Evolutionary conservation across 345 rosid species (phyloP), one percentile per base, ranked within the genome.

Genomic region (Eucalyptus virginea): DNA sequence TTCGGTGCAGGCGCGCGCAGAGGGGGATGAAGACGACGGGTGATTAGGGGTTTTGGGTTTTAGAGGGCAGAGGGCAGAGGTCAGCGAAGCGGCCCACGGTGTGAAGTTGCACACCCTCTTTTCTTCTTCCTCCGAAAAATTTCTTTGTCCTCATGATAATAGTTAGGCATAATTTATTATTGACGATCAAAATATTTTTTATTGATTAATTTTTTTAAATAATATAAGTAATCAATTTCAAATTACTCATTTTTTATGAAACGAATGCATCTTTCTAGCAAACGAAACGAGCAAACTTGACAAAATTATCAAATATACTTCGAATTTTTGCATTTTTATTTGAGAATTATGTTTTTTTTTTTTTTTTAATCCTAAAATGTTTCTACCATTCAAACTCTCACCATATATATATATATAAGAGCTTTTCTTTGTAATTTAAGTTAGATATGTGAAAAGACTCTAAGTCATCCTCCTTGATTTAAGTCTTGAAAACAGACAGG

Each of bases 201-300:
- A 51, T 51, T 51, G 3, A 51, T 7, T 51, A 6, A 51, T 51
- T 6, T 17, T 17, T 51, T 0, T 17, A 51, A 17, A 17, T 51
- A 51, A 51, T 51, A 17, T 51, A 51, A 51, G 1, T 51, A 51
- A 51, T 51, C 3, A 51, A 51, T 17, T 17, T 1, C 54, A 51
- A 51, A 51, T 17, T 17, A 51, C 54, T 17, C 9, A 51, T 51
- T 51, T 17, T 51, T 8, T 17, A 1, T 51, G 54, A 51, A 51
- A 51, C 17, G 19, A 51, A 51, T 17, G 21, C 21, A 51, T 4
- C 3, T 51, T 2, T 51, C 2, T 6, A 13, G 2, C 4, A 77
- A 1, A 9, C 0, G 2, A 19, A 40, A 21, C 6, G 44, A 37
- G 15, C 12, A 72, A 37, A 37, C 8, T 2, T 1, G 2, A 37